Base-by-base conservation (phyloP, 176 grass and related monocot species). In the Ensete ventricosum region DNA sequence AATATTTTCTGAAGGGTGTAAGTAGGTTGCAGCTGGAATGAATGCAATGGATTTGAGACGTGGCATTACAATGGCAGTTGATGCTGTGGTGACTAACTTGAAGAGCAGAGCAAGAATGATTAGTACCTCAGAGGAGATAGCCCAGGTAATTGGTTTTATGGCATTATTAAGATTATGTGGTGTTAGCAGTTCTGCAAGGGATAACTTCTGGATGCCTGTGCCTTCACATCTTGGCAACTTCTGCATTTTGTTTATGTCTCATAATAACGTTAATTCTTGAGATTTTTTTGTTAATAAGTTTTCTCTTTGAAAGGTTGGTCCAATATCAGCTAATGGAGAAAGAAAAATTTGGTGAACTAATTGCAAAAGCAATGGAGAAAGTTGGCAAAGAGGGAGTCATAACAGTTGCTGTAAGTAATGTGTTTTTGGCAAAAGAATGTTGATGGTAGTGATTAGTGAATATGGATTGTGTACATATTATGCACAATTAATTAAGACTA, bases 331-430 rank as follows among this genome's bases (percentile, higher is more conserved):
- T 73, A 98, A 98, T 71, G 90, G 90, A 49, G 94, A 98, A 77
- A 93, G 94, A 65, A 90, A 98, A 83, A 98, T 98, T 98, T 59
- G 94, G 94, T 54, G 94, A 98, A 52, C 84, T 98, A 21, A 98
- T 98, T 78, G 88, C 94, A 54, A 98, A 93, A 82, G 94, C 94
- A 76, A 98, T 98, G 94, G 94, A 93, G 88, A 98, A 93, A 87
- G 94, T 97, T 73, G 94, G 94, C 20, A 97, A 93, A 80, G 94
- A 97, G 77, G 94, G 94, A 62, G 94, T 97, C 27, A 93, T 97
- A 52, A 93, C 94, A 29, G 92, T 97, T 81, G 83, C 85, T 12
- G 94, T 96, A 89, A 86, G 92, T 84, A 34, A 22, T 55, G 17
- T 54, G 69, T 59, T 14, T 26, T 69, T 19, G 62, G 54, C 21